Conservation (phyloP, 345 rosid genomes). For the Citrus inodora region DNA sequence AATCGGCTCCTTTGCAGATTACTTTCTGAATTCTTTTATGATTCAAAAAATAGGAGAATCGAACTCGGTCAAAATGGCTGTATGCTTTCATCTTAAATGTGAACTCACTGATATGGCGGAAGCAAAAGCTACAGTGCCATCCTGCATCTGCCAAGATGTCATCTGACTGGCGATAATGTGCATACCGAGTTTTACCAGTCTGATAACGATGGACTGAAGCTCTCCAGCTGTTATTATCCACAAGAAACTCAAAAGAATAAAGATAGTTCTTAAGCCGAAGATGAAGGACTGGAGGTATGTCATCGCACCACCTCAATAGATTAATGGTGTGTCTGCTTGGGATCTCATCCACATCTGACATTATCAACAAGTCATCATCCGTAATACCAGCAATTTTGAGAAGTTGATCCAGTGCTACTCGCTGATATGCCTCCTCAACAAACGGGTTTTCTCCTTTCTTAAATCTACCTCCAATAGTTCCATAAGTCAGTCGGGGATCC, state of each 20-base stretch:
- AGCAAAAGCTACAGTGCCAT: conserved; percentile 73
- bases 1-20: conserved; percentile 59
- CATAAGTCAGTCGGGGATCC: conserved; percentile 75
- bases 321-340: conserved; percentile 85
- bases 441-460: conserved; percentile 80
- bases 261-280: conserved; percentile 76
- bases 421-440: conserved; percentile 77
- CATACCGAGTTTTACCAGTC: conserved; percentile 49
- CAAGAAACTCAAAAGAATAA: conserved; percentile 78
- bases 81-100: conserved; percentile 68
- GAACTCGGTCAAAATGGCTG: conserved; percentile 57
- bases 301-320: conserved; percentile 81
- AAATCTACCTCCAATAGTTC: conserved; percentile 69
- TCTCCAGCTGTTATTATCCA: conserved; percentile 81
- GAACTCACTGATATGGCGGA: conserved; percentile 52
- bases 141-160: conserved; percentile 57
- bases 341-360: conserved; percentile 92
- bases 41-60: conserved; percentile 49
- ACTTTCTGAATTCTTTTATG: conserved; percentile 56
- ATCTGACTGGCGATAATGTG: conserved; percentile 58
- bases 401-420: conserved; percentile 76
- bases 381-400: conserved; percentile 65
- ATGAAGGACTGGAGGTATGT: conserved; percentile 65
- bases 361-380: conserved; percentile 77
- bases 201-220: conserved; percentile 71